Evolutionary conservation across 1,284 basidiomycete genomes (phyloP), one percentile per base, ranked within the genome.

Genomic region (Naganishia cerealis): DNA sequence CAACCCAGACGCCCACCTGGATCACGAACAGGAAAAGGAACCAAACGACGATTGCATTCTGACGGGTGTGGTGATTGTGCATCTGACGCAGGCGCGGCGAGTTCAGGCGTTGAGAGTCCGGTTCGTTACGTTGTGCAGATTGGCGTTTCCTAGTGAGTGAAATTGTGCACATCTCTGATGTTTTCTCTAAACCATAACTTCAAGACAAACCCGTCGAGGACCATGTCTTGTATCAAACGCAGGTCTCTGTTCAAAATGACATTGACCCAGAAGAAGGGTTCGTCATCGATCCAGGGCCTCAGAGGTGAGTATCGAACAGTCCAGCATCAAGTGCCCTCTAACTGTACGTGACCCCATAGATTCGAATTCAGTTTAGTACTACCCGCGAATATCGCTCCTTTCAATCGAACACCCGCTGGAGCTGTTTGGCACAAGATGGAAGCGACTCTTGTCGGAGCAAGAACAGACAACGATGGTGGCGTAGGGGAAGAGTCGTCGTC

Each of bases 301-400:
- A 70, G 21, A 39, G 46, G 66, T 61, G 40, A 38, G 66, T 46
- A 18, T 16, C 38, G 3, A 18, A 16, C n/a, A 29, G 18, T 36
- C 6, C 18, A 43, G 21, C 8, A 10, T 16, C 38, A 26, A 6
- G 12, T 33, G 3, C 9, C 18, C 12, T 12, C 57, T 33, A 4
- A 46, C 26, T 38, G 26, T 12, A 26, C 38, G 21, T 18, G 15
- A 46, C 18, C 13, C 10, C 39, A 13, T 39, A 70, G 69, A 43
- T 70, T 70, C 65, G 69, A 70, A 40, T 70, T 65, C 69, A 58
- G 54, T 36, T 62, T 70, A 36, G 61, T 70, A n/a, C 39, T 70
- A 7, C 56, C 65, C 38, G 43, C 56, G 4, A 38, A 50, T 21
- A 54, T 70, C 43, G 48, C 66, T 15, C 58, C 58, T 5, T 65